Evolutionary conservation across 73 alveolate species (phyloP), one percentile per base, ranked within the genome.

Genomic region (Tetrahymena thermophila): DNA sequence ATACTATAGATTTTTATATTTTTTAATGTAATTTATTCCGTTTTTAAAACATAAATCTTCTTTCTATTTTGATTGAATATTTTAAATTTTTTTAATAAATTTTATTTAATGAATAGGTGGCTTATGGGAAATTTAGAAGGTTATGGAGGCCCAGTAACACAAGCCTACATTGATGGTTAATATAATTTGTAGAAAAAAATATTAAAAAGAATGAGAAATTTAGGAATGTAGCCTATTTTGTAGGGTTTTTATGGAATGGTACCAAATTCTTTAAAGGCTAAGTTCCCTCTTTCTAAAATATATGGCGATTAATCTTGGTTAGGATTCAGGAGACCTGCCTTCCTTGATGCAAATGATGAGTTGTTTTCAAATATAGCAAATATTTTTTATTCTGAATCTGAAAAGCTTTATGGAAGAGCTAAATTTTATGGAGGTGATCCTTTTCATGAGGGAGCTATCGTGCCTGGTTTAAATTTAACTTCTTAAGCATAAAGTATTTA

Each of bases 81-180:
- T 28, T n/a, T 7, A 71, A 10, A 71, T 4, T 1, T 25, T 71
- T 71, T 7, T 71, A 71, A 28, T 71, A 56, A 56, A 4, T 40
- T 40, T 71, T 25, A 28, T 71, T 71, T 71, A 10, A 17, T 28
- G n/a, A 28, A 71, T 7, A 71, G 89, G 89, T 71, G 89, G 89
- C 89, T 71, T 3, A 96, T 96, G 97, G 97, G 97, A 85, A 96
- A 96, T 96, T 56, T 96, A 42, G 95, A 96, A 94, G 97, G 97
- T 0, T 96, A 96, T 94, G 97, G 96, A 71, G 97, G 97, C n/a
- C 97, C 96, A 58, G 95, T 94, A 43, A 96, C 97, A 71, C 95
- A 96, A 85, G 96, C 89, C 56, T 96, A 96, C 94, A 96, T 96
- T 85, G 97, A 96, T 94, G 94, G 95, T 50, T 94, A 96, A 96